Base-by-base conservation (phyloP, 768 basidiomycete genomes). In the Pulveroboletus sp. region DNA sequence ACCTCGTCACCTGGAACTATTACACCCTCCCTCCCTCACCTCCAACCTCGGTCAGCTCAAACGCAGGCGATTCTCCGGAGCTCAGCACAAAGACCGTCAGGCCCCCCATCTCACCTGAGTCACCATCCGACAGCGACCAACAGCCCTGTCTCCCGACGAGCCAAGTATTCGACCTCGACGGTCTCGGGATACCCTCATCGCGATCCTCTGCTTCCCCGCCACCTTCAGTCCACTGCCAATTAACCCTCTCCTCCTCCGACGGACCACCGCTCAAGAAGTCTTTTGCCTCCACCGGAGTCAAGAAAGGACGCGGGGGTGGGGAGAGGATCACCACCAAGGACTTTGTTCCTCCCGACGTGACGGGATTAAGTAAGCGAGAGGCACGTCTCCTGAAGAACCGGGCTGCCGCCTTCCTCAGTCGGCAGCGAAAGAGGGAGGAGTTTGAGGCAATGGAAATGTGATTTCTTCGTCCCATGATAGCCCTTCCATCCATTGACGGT, bases 311-410 rank as follows among this genome's bases (percentile, higher is more conserved):
- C n/a, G 72, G 70, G 9, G 62, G 57, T 24, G 76, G 72, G 32
- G 75, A 76, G 43, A 70, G 77, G 51, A 71, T 80, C 58, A 76
- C 71, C 32, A 85, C 80, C 67, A 90, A 86, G 70, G 89, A 92
- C 66, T 93, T 93, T 61, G 66, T 93, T 17, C 89, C 90, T 10
- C 91, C 91, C 43, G 90, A 93, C 65, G 90, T 93, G 51, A 80
- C 82, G 51, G 92, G 92, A 43, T 78, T 93, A 51, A 83, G 78
- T 76, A 93, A 93, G 69, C 88, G 91, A 44, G 91, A 93, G 71
- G 91, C 91, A 52, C 83, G 91, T 46, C 78, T 93, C 8, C 87
- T 93, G 50, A 93, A 93, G 76, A 93, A 93, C 72, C 80, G 91
- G 49, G 91, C 91, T 11, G 91, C 91, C 10, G 91, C 91, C 51